Evolutionary conservation across 2,329 filamentous ascomycete species (phyloP).

Genomic region (Xylariaceae sp.): DNA sequence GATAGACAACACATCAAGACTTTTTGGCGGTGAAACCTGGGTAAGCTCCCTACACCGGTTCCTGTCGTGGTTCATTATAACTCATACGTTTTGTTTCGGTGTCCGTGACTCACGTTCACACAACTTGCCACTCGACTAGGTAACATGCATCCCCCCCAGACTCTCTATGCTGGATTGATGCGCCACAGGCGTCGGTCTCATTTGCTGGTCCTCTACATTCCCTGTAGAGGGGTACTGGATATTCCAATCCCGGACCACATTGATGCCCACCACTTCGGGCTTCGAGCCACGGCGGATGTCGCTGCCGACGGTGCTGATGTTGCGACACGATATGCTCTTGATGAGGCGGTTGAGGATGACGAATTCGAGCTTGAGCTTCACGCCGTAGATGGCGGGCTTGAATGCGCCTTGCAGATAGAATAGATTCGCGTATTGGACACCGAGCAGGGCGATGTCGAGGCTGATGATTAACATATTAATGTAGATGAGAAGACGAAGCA

Average conservation of each 20-base stretch:
- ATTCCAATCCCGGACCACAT: slow-evolving; percentile 7
- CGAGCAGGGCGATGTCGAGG: slow-evolving; percentile 36
- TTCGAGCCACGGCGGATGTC: slow-evolving; percentile 13
- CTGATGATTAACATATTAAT: slow-evolving; percentile 37
- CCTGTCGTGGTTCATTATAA: slow-evolving; percentile 8
- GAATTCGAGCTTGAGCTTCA: slow-evolving; percentile 35
- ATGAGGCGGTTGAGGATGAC: slow-evolving; percentile 33
- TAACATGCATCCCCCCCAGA: slow-evolving; percentile 6
- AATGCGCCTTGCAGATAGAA: slow-evolving; percentile 35
- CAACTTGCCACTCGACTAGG: background rate
- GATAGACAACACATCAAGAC: background rate
- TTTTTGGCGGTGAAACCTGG: background rate
- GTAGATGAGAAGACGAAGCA: slow-evolving; percentile 34
- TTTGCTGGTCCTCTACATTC: slow-evolving; percentile 12
- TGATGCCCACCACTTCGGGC: slow-evolving; percentile 9
- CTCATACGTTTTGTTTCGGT: background rate
- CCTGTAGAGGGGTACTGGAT: slow-evolving; percentile 2
- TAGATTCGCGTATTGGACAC: slow-evolving; percentile 34
- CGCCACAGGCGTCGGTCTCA: slow-evolving; percentile 13
- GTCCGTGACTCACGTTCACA: background rate
- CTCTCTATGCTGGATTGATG: slow-evolving; percentile 14
- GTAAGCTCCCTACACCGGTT: background rate
- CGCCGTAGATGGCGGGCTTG: slow-evolving; percentile 33
- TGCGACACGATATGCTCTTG: slow-evolving; percentile 22
- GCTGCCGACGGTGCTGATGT: slow-evolving; percentile 11